Conservation (phyloP, 108 stramenopile genomes). For the Nannochloropsis granulata region DNA sequence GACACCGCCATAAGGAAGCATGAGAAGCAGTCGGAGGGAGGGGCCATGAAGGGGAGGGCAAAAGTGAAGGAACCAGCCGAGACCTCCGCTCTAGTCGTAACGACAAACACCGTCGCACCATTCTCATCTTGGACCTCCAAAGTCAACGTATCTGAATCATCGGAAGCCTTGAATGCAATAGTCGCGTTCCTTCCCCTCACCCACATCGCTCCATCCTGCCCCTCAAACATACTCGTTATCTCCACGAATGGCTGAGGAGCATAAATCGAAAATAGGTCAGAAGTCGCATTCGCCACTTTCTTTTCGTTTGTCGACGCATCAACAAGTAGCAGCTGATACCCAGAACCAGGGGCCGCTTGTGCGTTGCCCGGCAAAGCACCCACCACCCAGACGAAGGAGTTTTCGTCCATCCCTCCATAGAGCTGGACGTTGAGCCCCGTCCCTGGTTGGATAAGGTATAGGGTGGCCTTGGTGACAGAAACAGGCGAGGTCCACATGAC, state of each 20-base stretch:
- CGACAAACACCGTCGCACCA: not conserved
- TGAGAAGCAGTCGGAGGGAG: not conserved
- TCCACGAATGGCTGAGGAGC: not conserved
- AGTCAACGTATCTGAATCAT: not conserved
- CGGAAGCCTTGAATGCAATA: not conserved
- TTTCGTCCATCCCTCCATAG: not conserved
- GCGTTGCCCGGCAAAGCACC: not conserved
- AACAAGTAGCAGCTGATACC: not conserved
- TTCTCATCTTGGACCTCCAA: not conserved
- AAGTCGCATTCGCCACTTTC: not conserved
- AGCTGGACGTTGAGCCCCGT: not conserved
- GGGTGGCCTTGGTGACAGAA: not conserved
- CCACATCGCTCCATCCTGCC: not conserved
- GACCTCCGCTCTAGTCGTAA: not conserved
- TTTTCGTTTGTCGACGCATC: not conserved
- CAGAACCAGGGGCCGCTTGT: not conserved
- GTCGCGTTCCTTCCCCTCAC: not conserved
- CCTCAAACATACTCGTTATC: not conserved
- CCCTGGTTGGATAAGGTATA: not conserved
- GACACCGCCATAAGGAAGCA: not conserved
- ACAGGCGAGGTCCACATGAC: not conserved
- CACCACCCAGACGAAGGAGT: not conserved
- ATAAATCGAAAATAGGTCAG: not conserved
- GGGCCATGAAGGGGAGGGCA: not conserved
- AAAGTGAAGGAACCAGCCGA: not conserved